Conservation (phyloP, 2,329 filamentous ascomycete species). For the Xylaria sp. region DNA sequence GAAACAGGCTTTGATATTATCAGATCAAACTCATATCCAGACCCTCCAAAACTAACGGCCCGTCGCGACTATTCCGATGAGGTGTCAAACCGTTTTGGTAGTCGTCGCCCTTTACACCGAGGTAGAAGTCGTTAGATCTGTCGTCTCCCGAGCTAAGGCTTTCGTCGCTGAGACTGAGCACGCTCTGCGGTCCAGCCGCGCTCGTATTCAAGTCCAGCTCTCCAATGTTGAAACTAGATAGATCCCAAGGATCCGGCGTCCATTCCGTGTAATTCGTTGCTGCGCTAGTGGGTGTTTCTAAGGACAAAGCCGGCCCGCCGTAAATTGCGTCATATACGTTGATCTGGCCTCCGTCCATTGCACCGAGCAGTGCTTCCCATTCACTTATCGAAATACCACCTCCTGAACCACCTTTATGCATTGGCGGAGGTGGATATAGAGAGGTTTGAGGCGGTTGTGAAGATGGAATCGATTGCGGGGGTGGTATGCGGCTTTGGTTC, state of each 20-base stretch:
- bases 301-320: slow-evolving; percentile 66
- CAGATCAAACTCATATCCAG: slow-evolving; percentile 35
- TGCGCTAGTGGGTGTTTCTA: slow-evolving; percentile 57
- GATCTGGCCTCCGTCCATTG: slow-evolving; percentile 79
- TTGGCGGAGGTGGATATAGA: slow-evolving; percentile 51
- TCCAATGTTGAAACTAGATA: slow-evolving; percentile 60
- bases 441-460: slow-evolving; percentile 44
- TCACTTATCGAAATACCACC: slow-evolving; percentile 69
- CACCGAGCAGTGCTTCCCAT: slow-evolving; percentile 84
- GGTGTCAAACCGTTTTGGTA: slow-evolving; percentile 45
- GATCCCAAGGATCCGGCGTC: slow-evolving; percentile 68
- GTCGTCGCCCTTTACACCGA: slow-evolving; percentile 55
- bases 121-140: slow-evolving; percentile 57
- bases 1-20: slow-evolving; percentile 4
- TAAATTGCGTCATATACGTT: slow-evolving; percentile 90
- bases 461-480: slow-evolving; percentile 36
- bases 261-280: slow-evolving; percentile 56
- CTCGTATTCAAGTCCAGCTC: slow-evolving; percentile 53
- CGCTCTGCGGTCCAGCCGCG: slow-evolving; percentile 60
- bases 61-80: slow-evolving; percentile 41
- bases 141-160: slow-evolving; percentile 67
- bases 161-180: slow-evolving; percentile 66
- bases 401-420: slow-evolving; percentile 52
- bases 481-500: slow-evolving; percentile 54
- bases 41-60: slow-evolving; percentile 41